Conservation (phyloP, 202 grass and related monocot species). For the Dendrocalamus latiflorus region DNA sequence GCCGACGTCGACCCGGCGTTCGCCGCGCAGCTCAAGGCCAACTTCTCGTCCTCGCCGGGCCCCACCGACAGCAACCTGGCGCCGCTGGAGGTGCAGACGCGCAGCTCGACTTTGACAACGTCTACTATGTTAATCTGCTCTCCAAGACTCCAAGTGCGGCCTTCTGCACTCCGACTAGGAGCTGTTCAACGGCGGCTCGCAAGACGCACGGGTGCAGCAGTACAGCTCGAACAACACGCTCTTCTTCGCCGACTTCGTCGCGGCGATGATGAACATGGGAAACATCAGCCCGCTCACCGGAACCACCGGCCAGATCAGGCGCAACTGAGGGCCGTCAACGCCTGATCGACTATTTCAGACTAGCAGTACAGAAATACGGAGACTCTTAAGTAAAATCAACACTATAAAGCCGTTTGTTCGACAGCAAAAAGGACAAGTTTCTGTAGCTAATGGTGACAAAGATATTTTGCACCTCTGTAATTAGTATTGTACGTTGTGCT, state of each 20-base stretch:
- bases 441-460: too few species aligned
- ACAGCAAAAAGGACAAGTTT: too few species aligned
- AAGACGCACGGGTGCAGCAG: constrained; percentile 43
- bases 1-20: constrained; percentile 36
- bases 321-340: constrained; percentile 60
- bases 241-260: constrained; percentile 36
- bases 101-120: constrained; percentile 38
- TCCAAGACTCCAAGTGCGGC: constrained; percentile 4
- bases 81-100: constrained; percentile 27
- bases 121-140: constrained; percentile 41
- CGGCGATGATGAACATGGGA: constrained; percentile 64
- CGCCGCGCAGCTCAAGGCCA: background rate
- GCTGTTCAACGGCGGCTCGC: constrained; percentile 50
- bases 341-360: background rate
- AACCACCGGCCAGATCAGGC: constrained; percentile 33
- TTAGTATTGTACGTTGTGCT: too few species aligned
- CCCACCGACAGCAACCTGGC: constrained; percentile 33
- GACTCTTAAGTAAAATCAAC: too few species aligned
- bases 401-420: too few species aligned
- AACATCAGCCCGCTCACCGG: constrained; percentile 46
- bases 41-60: constrained; percentile 4
- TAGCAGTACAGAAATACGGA: too few species aligned
- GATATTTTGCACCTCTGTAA: too few species aligned
- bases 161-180: constrained; percentile 69
- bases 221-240: constrained; percentile 12